phyloP scores from a whole-genome alignment of 768 basidiomycete genomes.

The Cystobasidium tubakii region DNA sequence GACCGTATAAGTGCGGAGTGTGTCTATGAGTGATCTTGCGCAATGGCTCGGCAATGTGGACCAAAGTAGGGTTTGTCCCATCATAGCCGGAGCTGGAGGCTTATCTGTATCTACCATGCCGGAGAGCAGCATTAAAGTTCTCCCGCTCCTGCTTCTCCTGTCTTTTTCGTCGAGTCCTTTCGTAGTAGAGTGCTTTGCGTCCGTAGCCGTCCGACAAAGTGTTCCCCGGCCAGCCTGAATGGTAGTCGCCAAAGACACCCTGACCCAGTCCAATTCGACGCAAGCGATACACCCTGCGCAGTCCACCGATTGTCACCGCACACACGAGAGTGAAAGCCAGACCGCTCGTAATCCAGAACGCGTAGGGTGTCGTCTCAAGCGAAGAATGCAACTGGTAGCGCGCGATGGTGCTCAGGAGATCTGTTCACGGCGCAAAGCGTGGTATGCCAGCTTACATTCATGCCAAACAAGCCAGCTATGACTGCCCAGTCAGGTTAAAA shows the following conservation, averaged over 20 bases:
- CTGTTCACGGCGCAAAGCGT: too few relatives aligned
- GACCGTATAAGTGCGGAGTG: too few relatives aligned
- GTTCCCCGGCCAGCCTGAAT: not conserved
- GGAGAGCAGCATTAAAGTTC: not conserved
- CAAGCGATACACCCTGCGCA: conserved; percentile 56
- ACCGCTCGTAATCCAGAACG: conserved; percentile 64
- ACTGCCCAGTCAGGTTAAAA: conserved; percentile 47
- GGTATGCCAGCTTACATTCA: conserved; percentile 65
- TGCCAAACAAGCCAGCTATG: conserved; percentile 84
- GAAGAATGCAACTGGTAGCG: conserved; percentile 69
- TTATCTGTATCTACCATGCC: not conserved
- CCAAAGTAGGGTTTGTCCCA: too few relatives aligned
- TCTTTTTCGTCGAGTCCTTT: not conserved
- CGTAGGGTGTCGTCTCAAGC: conserved; percentile 66
- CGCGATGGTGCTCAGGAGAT: too few relatives aligned
- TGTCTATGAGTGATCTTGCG: too few relatives aligned
- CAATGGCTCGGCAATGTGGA: too few relatives aligned
- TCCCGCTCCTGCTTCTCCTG: conserved; percentile 28
- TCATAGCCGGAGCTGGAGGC: too few relatives aligned
- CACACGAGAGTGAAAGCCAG: conserved; percentile 59
- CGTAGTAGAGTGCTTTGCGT: conserved; percentile 30
- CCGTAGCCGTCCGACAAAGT: not conserved
- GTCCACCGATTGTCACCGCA: conserved; percentile 61
- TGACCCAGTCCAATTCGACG: conserved; percentile 48
- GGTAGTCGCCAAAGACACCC: conserved; percentile 31